Conservation (phyloP, 2,329 filamentous ascomycete species). For the Hymenoscyphus infarciens region DNA sequence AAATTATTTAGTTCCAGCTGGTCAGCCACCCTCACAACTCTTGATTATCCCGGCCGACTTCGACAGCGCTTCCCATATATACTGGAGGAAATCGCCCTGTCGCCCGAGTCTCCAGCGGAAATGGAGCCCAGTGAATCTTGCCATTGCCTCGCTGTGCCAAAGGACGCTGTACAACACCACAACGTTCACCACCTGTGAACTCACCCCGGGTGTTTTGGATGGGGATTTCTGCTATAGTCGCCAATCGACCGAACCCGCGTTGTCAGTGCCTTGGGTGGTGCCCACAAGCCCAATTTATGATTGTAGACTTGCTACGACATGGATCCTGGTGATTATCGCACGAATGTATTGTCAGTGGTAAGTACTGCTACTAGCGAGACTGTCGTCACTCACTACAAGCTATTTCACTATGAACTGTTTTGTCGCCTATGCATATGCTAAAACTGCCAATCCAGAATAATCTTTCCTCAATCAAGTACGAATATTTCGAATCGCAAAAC, state of each 20-base stretch:
- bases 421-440: background rate
- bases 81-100: background rate
- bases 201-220: background rate
- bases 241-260: background rate
- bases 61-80: background rate
- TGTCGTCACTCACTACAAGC: background rate
- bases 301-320: constrained; percentile 28
- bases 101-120: constrained; percentile 20
- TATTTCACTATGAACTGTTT: background rate
- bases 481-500: constrained; percentile 31
- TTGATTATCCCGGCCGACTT: background rate
- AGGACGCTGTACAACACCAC: constrained; percentile 6
- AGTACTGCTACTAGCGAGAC: constrained; percentile 11
- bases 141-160: constrained; percentile 24
- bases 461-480: constrained; percentile 34
- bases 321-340: constrained; percentile 36
- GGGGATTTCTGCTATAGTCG: background rate
- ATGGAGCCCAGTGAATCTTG: constrained; percentile 34
- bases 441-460: constrained; percentile 28
- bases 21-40: background rate
- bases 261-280: constrained; percentile 11
- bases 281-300: constrained; percentile 18
- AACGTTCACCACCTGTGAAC: background rate
- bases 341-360: constrained; percentile 37
- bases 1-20: background rate